phyloP scores from a whole-genome alignment of 495 filamentous ascomycete species.

The Chaetomidium leptoderma region DNA sequence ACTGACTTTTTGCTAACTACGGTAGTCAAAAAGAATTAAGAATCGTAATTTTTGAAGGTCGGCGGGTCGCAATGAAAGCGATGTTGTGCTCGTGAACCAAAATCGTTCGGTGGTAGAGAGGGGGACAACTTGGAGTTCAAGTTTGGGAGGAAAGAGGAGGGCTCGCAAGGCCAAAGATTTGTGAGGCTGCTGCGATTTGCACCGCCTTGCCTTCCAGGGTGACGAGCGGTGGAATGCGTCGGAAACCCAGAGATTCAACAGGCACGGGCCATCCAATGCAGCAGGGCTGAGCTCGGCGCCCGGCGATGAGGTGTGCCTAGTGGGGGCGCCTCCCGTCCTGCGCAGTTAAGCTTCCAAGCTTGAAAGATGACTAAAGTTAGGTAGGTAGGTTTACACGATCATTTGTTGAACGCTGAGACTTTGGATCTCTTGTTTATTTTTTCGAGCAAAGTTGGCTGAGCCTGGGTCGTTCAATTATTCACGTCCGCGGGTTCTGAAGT shows the following conservation, averaged over 20 bases:
- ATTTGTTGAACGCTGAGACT: no score
- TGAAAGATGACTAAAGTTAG: no score
- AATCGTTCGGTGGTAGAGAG: background rate
- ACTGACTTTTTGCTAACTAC: constrained; percentile 4
- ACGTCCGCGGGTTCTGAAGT: no score
- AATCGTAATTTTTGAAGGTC: background rate
- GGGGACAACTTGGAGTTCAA: background rate
- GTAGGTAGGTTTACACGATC: no score
- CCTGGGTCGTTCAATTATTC: no score
- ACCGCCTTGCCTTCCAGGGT: constrained; percentile 21
- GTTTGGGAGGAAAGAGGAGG: background rate
- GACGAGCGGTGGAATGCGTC: constrained; percentile 35
- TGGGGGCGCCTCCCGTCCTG: no score
- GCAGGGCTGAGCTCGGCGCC: no score
- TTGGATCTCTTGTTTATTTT: no score
- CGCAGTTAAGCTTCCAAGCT: background rate
- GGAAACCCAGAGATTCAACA: constrained; percentile 37
- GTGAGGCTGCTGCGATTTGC: constrained; percentile 29
- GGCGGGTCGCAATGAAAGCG: background rate
- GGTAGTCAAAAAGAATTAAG: background rate
- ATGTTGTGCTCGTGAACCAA: background rate
- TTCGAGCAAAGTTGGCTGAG: no score
- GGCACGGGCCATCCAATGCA: constrained; percentile 29
- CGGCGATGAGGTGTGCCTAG: no score
- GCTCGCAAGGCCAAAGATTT: constrained; percentile 9